Conservation (phyloP, 805 yeast genomes). For the Candida tallmaniae region DNA sequence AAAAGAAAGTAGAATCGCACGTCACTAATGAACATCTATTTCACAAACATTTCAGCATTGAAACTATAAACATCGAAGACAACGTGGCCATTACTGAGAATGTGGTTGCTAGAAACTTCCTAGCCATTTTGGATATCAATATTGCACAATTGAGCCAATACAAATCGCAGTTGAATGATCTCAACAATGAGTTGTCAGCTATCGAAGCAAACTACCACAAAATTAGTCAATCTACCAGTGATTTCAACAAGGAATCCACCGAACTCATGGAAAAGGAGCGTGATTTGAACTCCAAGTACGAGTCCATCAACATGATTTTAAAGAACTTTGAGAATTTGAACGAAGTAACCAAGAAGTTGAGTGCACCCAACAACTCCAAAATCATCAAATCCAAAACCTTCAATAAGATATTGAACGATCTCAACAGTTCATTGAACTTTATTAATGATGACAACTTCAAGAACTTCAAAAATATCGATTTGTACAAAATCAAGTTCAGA, state of each 20-base stretch:
- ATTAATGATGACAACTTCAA: conserved; percentile 29
- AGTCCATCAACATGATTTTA: conserved; percentile 46
- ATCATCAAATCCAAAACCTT: conserved; percentile 37
- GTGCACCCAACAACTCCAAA: conserved; percentile 47
- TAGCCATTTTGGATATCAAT: conserved; percentile 2
- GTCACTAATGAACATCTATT: conserved; percentile 1
- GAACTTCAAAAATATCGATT: conserved; percentile 65
- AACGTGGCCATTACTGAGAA: not conserved
- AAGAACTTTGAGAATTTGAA: conserved; percentile 68
- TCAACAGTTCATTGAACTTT: conserved; percentile 67
- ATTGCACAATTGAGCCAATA: conserved; percentile 2
- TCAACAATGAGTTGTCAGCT: conserved; percentile 43
- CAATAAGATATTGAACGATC: conserved; percentile 40
- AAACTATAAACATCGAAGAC: not conserved
- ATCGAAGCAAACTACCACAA: conserved; percentile 50
- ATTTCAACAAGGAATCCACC: conserved; percentile 56
- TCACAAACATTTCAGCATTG: not conserved
- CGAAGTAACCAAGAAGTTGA: conserved; percentile 59
- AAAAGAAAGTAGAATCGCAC: conserved; percentile 1
- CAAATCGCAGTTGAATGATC: conserved; percentile 12
- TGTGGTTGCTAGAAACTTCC: not conserved
- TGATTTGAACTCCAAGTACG: conserved; percentile 36
- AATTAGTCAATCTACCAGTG: conserved; percentile 58
- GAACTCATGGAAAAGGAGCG: conserved; percentile 44
- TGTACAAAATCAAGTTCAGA: conserved; percentile 67